Percentiles rank a stretch among this genome's conserved stretches.
Evolutionary conservation across 1,139 yeast genomes (phyloP).

Genomic region (Kurtzmaniella quercitrusa): DNA sequence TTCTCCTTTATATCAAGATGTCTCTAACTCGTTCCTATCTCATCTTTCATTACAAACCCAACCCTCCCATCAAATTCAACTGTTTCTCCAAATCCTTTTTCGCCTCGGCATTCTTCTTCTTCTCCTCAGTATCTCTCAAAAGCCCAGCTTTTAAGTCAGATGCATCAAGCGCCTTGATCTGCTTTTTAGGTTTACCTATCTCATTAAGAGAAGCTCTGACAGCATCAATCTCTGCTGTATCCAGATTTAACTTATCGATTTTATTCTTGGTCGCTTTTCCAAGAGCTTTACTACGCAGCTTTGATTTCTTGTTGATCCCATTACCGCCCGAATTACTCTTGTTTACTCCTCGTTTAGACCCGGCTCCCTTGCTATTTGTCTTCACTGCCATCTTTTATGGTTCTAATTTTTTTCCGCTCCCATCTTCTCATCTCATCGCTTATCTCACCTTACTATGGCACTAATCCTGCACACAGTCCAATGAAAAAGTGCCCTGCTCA

Average conservation of each 20-base stretch:
- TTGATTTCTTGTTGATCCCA: constrained; percentile 13
- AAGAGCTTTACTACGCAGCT: constrained; percentile 15
- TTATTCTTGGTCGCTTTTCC: constrained; percentile 35
- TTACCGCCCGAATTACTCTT: constrained; percentile 10
- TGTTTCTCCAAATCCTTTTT: constrained; percentile 53
- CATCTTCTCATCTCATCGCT: constrained; percentile 2
- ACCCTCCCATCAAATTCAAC: constrained; percentile 54
- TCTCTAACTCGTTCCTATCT: background rate
- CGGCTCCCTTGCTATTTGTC: constrained; percentile 3
- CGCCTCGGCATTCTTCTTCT: constrained; percentile 35
- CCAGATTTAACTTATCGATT: constrained; percentile 41
- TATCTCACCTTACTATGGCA: background rate
- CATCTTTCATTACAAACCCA: constrained; percentile 28
- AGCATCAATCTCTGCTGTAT: constrained; percentile 32
- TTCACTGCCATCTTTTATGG: background rate
- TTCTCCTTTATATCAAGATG: too few species aligned
- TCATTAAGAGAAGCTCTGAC: constrained; percentile 23
- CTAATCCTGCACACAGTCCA: background rate
- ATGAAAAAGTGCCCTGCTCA: background rate
- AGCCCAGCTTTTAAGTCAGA: constrained; percentile 38
- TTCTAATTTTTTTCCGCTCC: background rate
- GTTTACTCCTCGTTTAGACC: constrained; percentile 12
- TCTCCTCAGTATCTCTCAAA: constrained; percentile 33
- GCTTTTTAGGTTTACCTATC: constrained; percentile 13
- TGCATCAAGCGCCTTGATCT: constrained; percentile 27